These are phyloP conservation scores for Cercospora zeae-maydis DNA, from an alignment of 2,329 filamentous ascomycete species.

Conservation along the genomic window DNA sequence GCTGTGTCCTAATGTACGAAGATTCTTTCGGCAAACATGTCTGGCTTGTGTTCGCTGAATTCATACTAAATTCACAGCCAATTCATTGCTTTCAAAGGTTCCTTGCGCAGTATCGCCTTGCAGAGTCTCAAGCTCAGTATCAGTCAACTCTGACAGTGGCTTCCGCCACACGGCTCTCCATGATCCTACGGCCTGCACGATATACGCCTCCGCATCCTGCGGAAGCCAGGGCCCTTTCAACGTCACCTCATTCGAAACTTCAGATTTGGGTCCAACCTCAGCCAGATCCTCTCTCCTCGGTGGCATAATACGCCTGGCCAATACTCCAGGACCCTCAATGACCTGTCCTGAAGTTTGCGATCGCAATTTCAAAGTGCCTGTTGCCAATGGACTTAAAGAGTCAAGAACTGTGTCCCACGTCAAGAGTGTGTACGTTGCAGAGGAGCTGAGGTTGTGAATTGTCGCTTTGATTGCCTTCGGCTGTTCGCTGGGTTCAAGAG, in stretches of 20 bases:
- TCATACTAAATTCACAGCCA: not conserved
- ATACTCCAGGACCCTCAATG: not conserved
- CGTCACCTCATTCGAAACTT: not conserved
- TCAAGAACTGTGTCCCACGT: not conserved
- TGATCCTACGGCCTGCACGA: not conserved
- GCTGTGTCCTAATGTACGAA: not conserved
- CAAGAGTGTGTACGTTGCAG: not conserved
- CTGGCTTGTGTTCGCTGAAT: not conserved
- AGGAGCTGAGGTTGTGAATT: not conserved
- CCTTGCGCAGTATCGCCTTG: not conserved
- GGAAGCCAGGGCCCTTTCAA: not conserved
- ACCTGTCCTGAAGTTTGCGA: not conserved
- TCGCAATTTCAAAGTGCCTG: not conserved
- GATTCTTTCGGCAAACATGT: not conserved
- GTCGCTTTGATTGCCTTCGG: not conserved
- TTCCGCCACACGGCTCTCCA: not conserved
- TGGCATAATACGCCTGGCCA: not conserved
- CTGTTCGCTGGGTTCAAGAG: not conserved
- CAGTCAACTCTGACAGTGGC: not conserved
- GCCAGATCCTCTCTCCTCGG: not conserved
- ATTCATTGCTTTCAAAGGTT: not conserved
- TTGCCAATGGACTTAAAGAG: not conserved
- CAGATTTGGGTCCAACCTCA: not conserved
- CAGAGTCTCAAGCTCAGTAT: not conserved
- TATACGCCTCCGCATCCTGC: not conserved